These are phyloP conservation scores for Brassica hybrid DNA, from an alignment of 441 rosid species.

Conservation along the genomic window DNA sequence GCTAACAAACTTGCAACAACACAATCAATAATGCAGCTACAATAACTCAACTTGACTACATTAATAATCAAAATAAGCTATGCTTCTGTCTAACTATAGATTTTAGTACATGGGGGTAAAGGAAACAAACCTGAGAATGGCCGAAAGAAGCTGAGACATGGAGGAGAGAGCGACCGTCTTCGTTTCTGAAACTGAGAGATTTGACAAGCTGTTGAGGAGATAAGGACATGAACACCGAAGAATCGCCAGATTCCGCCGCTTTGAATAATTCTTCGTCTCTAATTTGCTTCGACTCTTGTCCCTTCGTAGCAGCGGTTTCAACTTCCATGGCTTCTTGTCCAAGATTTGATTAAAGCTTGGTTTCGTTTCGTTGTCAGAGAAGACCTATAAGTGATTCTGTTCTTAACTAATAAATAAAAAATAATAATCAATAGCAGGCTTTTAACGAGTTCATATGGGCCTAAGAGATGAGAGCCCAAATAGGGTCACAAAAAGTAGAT, in stretches of 20 bases:
- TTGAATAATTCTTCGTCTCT: conserved; percentile 65
- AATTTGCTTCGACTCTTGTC: conserved; percentile 40
- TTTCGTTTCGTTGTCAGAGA: not conserved
- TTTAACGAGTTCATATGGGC: too few relatives aligned
- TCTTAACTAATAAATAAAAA: too few relatives aligned
- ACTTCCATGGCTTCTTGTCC: conserved; percentile 38
- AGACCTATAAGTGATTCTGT: too few relatives aligned
- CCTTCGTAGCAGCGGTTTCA: conserved; percentile 50
- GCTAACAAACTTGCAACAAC: not conserved
- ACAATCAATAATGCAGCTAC: conserved; percentile 6
- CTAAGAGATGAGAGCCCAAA: not conserved
- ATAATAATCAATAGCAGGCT: too few relatives aligned
- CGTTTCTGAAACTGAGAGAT: conserved; percentile 66
- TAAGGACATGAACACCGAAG: conserved; percentile 58
- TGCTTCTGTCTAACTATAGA: not conserved
- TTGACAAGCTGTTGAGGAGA: conserved; percentile 52
- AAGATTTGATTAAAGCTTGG: conserved; percentile 2
- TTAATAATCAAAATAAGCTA: too few relatives aligned
- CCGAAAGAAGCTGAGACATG: conserved; percentile 76
- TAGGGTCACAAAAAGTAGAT: not conserved
- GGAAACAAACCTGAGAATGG: conserved; percentile 52
- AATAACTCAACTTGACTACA: not conserved
- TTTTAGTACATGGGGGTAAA: not conserved
- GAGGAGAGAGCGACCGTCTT: conserved; percentile 88
- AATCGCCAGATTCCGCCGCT: conserved; percentile 83